phyloP scores from a whole-genome alignment of 2,329 filamentous ascomycete species.

The Colletotrichum acutatum region DNA sequence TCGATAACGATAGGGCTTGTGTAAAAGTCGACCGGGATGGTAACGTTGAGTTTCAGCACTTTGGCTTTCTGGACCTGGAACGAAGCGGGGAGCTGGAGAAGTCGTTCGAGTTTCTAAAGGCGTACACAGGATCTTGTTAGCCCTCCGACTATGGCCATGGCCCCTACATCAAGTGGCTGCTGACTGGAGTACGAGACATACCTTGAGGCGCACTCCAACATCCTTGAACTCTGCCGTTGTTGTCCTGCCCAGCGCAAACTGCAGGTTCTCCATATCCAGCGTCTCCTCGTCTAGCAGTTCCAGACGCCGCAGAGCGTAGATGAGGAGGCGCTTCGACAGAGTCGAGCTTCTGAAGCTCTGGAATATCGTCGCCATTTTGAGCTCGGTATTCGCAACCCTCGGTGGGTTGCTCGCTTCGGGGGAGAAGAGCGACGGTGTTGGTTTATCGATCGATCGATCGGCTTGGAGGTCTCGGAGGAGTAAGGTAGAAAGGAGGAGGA shows the following conservation, averaged over 20 bases:
- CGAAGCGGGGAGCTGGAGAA: slow-evolving; percentile 79
- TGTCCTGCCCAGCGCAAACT: slow-evolving; percentile 83
- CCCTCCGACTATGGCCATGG: not conserved
- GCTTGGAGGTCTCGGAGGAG: not conserved
- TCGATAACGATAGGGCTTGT: slow-evolving; percentile 85
- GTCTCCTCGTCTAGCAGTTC: slow-evolving; percentile 90
- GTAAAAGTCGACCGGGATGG: slow-evolving; percentile 88
- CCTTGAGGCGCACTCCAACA: slow-evolving; percentile 83
- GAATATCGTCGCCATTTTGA: slow-evolving; percentile 77
- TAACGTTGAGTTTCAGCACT: slow-evolving; percentile 81
- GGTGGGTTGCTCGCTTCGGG: slow-evolving; percentile 2
- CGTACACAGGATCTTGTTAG: slow-evolving; percentile 5
- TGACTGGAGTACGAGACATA: slow-evolving; percentile 49
- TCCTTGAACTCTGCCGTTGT: slow-evolving; percentile 88
- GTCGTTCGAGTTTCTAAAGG: slow-evolving; percentile 80
- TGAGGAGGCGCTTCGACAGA: slow-evolving; percentile 89
- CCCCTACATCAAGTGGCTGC: not conserved
- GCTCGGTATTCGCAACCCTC: not conserved
- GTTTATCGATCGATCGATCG: not conserved
- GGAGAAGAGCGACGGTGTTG: not conserved
- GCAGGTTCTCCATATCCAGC: slow-evolving; percentile 86
- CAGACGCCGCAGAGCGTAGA: slow-evolving; percentile 84
- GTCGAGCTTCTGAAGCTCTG: slow-evolving; percentile 73
- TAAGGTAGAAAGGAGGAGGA: no score
- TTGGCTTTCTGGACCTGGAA: slow-evolving; percentile 80